phyloP scores from a whole-genome alignment of 306 rosid genomes.

The Canavalia ensiformis region DNA sequence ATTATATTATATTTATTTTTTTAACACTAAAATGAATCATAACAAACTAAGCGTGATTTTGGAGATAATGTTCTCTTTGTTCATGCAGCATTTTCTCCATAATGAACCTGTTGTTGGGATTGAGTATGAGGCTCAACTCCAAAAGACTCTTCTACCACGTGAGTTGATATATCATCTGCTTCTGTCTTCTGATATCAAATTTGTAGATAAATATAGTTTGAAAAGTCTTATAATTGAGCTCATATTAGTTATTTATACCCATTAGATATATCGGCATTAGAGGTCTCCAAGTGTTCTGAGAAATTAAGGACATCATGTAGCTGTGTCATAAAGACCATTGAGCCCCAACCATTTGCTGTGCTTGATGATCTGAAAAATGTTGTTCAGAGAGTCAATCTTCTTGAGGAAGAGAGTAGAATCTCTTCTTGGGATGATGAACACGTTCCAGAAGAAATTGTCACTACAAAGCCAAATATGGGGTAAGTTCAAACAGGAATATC shows the following conservation, averaged over 20 bases:
- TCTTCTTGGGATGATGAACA: slow-evolving; percentile 86
- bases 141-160: slow-evolving; percentile 94
- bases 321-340: slow-evolving; percentile 97
- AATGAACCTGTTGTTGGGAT: slow-evolving; percentile 91
- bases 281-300: slow-evolving; percentile 81
- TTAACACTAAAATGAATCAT: slow-evolving; percentile 34
- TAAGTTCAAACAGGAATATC: slow-evolving; percentile 51
- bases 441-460: slow-evolving; percentile 94
- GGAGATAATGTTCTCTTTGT: slow-evolving; percentile 44
- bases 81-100: slow-evolving; percentile 88
- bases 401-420: slow-evolving; percentile 76
- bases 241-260: slow-evolving; percentile 40
- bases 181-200: slow-evolving; percentile 33
- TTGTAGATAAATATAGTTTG: slow-evolving; percentile 35
- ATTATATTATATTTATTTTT: neutral
- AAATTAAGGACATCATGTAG: slow-evolving; percentile 75
- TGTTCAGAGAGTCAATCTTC: slow-evolving; percentile 66
- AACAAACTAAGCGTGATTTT: slow-evolving; percentile 30
- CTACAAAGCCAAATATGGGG: slow-evolving; percentile 84
- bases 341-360: slow-evolving; percentile 80
- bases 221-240: slow-evolving; percentile 44
- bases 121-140: slow-evolving; percentile 97
- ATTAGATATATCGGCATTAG: slow-evolving; percentile 75
- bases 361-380: slow-evolving; percentile 83
- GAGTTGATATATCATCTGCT: slow-evolving; percentile 54